A percentile compares a stretch with the other conserved stretches of the same genome.
phyloP scores from a whole-genome alignment of 1,284 basidiomycete species.

The Apiotrichum laibachii region DNA sequence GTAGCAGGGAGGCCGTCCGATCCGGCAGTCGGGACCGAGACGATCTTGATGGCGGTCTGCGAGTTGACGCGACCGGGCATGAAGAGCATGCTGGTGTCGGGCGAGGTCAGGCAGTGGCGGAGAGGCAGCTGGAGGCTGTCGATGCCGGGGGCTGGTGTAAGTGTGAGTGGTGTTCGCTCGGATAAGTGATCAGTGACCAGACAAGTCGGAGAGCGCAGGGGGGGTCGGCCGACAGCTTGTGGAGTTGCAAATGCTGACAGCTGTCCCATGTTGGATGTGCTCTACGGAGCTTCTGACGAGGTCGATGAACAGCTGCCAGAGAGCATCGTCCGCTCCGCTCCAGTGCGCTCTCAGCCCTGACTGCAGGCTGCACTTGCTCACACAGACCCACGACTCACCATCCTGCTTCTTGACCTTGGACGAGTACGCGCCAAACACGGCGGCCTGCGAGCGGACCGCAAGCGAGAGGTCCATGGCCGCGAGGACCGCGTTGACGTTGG shows the following conservation, averaged over 20 bases:
- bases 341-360: too few species aligned
- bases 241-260: too few species aligned
- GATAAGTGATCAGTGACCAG: too few species aligned
- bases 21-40: conserved; percentile 61
- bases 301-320: too few species aligned
- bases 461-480: conserved; percentile 28
- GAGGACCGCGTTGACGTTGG: conserved; percentile 41
- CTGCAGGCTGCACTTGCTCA: not conserved
- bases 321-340: too few species aligned
- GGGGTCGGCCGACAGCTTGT: too few species aligned
- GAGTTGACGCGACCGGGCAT: conserved; percentile 47
- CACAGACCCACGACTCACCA: conserved; percentile 3
- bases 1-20: conserved; percentile 66
- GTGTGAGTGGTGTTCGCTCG: not conserved
- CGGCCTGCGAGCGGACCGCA: conserved; percentile 40
- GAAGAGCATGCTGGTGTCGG: conserved; percentile 42
- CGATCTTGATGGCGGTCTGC: conserved; percentile 63
- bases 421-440: conserved; percentile 43
- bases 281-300: too few species aligned
- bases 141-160: conserved; percentile 10
- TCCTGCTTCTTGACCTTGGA: conserved; percentile 8
- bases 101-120: conserved; percentile 30
- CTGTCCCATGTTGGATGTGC: too few species aligned
- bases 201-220: too few species aligned
- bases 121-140: conserved; percentile 42